A percentile compares a stretch with the other conserved stretches of the same genome.
Evolutionary conservation across 768 basidiomycete species (phyloP).

Genomic region (Rhodotorula diobovata): DNA sequence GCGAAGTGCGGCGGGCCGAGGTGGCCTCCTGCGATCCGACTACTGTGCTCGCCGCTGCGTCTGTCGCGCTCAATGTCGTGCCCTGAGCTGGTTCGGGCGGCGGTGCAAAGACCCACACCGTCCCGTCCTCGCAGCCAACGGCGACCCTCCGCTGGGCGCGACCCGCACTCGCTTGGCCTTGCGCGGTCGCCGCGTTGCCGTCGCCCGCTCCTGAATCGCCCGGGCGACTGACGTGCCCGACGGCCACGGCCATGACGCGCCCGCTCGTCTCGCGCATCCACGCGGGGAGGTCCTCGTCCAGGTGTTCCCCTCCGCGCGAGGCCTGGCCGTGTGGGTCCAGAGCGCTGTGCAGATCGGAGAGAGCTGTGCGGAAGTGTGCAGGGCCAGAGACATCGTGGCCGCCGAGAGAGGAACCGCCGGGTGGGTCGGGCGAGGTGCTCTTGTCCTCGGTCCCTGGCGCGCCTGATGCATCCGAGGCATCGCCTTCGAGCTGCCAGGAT

Average conservation of each 20-base stretch:
- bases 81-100: neutral
- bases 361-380: neutral
- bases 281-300: neutral
- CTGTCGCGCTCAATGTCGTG: too few relatives aligned
- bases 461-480: neutral
- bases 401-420: neutral
- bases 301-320: too few relatives aligned
- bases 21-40: neutral
- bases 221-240: neutral
- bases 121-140: slow-evolving; percentile 35
- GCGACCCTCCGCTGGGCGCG: neutral
- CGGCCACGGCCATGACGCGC: slow-evolving; percentile 3
- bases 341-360: neutral
- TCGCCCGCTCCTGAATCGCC: neutral
- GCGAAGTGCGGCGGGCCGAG: neutral
- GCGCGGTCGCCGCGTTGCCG: too few relatives aligned
- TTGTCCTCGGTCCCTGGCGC: neutral
- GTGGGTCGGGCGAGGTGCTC: too few relatives aligned
- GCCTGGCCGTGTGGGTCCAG: neutral
- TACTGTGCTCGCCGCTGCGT: neutral
- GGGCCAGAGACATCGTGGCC: neutral
- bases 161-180: neutral
- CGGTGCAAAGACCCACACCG: slow-evolving; percentile 30
- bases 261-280: slow-evolving; percentile 27
- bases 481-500: neutral